Percentiles rank a stretch among this genome's conserved stretches.
Evolutionary conservation across 257 asterid genomes (phyloP).

Genomic region (Anisodus acutangulus): DNA sequence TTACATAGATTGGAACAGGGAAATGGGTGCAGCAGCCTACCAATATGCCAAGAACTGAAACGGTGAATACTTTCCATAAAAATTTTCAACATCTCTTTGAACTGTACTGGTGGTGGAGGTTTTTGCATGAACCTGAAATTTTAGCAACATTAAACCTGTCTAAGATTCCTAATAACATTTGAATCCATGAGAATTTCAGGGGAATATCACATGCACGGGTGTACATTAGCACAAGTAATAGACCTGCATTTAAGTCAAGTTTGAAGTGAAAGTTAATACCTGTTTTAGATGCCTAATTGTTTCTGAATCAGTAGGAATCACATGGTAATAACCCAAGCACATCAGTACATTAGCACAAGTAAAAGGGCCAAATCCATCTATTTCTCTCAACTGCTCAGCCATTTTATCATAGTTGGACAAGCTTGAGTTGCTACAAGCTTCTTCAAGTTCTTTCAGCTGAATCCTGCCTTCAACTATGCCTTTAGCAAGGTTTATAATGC

Average conservation of each 20-base stretch:
- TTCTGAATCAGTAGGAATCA: slow-evolving; percentile 83
- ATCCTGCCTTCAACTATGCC: slow-evolving; percentile 60
- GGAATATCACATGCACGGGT: slow-evolving; percentile 76
- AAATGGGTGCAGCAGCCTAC: slow-evolving; percentile 41
- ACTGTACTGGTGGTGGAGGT: slow-evolving; percentile 47
- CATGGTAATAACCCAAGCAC: slow-evolving; percentile 91
- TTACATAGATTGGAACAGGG: slow-evolving; percentile 19
- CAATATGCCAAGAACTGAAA: slow-evolving; percentile 87
- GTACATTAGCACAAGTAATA: slow-evolving; percentile 73
- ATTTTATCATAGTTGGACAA: slow-evolving; percentile 53
- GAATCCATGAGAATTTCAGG: slow-evolving; percentile 72
- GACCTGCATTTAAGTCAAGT: slow-evolving; percentile 9
- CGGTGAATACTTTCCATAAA: slow-evolving; percentile 74
- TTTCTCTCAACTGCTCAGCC: slow-evolving; percentile 61
- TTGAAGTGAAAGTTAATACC: slow-evolving; percentile 37
- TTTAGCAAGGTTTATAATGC: slow-evolving; percentile 71
- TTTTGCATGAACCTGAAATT: slow-evolving; percentile 65
- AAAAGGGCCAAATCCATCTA: slow-evolving; percentile 84
- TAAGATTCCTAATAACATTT: slow-evolving; percentile 70
- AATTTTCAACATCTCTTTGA: slow-evolving; percentile 59
- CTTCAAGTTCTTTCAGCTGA: slow-evolving; percentile 62
- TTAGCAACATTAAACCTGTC: slow-evolving; percentile 48
- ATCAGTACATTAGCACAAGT: slow-evolving; percentile 83
- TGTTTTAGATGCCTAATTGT: slow-evolving; percentile 86
- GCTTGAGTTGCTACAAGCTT: slow-evolving; percentile 39